A percentile compares a stretch with the other conserved stretches of the same genome.
Evolutionary conservation across 2,329 filamentous ascomycete species (phyloP).

Genomic region (Aspergillus pseudotamarii): DNA sequence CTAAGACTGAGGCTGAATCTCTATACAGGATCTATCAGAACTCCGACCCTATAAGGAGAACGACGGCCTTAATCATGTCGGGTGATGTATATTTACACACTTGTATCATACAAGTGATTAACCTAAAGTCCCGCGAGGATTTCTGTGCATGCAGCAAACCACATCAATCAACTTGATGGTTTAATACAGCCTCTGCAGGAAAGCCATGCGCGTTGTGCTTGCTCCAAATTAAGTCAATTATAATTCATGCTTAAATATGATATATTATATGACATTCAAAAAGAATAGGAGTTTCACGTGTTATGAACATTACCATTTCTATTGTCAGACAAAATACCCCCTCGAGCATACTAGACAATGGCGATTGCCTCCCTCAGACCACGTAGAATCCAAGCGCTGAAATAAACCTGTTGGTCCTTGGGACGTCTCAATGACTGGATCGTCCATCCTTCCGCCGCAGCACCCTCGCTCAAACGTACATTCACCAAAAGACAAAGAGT

Average conservation of each 20-base stretch:
- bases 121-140: no score
- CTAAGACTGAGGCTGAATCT: no score
- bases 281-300: no score
- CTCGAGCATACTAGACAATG: background rate
- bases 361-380: background rate
- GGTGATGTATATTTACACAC: no score
- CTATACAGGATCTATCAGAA: no score
- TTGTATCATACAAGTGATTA: no score
- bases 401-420: background rate
- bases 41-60: no score
- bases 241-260: background rate
- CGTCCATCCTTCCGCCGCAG: background rate
- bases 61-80: no score
- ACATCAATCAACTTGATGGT: background rate
- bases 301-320: background rate
- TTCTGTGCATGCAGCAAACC: no score
- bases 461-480: background rate
- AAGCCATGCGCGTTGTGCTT: no score
- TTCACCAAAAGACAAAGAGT: background rate
- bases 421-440: background rate
- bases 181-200: background rate
- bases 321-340: background rate
- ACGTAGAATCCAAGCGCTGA: background rate
- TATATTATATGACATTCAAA: background rate
- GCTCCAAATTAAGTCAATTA: background rate